Conservation (phyloP, 106 monocot genomes). For the Phalaenopsis aphrodite region DNA sequence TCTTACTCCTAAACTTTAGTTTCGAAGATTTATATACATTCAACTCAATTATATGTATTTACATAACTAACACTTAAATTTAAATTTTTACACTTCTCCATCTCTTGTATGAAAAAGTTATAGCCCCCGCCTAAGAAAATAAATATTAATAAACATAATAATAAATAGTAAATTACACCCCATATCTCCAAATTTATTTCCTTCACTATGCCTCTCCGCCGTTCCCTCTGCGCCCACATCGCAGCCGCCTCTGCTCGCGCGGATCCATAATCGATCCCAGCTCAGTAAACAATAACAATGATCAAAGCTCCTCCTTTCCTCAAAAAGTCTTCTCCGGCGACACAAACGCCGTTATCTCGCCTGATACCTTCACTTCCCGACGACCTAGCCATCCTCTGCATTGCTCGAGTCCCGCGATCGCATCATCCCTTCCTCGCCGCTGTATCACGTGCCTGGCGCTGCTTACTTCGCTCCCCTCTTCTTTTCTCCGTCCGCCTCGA, state of each 20-base stretch:
- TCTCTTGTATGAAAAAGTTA: too few species aligned
- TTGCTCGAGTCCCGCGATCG: slow-evolving; percentile 47
- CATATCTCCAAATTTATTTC: neutral
- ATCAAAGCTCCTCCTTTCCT: neutral
- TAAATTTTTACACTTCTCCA: too few species aligned
- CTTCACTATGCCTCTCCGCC: neutral
- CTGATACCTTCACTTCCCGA: slow-evolving; percentile 70
- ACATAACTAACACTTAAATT: too few species aligned
- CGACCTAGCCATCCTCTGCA: slow-evolving; percentile 53
- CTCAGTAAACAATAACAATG: neutral
- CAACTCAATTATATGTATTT: too few species aligned
- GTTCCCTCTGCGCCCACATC: too few species aligned
- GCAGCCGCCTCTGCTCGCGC: too few species aligned
- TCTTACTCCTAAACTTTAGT: too few species aligned
- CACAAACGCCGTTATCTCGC: neutral
- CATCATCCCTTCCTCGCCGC: slow-evolving; percentile 37
- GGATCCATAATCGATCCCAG: too few species aligned
- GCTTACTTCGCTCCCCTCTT: slow-evolving; percentile 33
- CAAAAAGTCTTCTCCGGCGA: slow-evolving; percentile 1
- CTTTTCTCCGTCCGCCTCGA: slow-evolving; percentile 32
- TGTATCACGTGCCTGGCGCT: slow-evolving; percentile 56
- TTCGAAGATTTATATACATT: too few species aligned
- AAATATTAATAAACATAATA: too few species aligned
- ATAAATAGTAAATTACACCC: neutral
- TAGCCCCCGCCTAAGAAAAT: too few species aligned